Evolutionary conservation across 2,329 filamentous ascomycete species (phyloP), one percentile per base, ranked within the genome.

Genomic region (Colletotrichum agaves): DNA sequence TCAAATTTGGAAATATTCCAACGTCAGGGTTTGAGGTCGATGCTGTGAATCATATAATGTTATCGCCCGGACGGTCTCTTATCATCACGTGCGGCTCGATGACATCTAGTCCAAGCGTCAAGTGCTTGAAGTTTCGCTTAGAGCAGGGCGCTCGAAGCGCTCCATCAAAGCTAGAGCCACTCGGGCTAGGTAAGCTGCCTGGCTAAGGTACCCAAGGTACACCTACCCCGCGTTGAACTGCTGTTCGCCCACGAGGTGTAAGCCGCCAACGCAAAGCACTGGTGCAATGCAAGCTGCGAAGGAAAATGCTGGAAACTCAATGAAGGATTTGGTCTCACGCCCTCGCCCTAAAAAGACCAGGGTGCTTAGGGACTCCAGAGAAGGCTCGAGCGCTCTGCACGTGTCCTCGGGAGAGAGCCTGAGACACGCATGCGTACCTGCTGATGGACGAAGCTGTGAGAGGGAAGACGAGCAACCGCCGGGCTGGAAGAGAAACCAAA

Each of bases 221-320:
- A 39, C 15, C 12, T 21, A 53, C 39, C 50, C 50, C 33, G 19
- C n/a, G 19, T 23, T 15, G 23, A 11, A n/a, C 12, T 7, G 33
- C 33, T 35, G 33, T 12, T 23, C 21, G 21, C n/a, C n/a, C n/a
- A n/a, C n/a, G n/a, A n/a, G n/a, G n/a, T n/a, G n/a, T n/a, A n/a
- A n/a, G n/a, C n/a, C n/a, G n/a, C 17, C 52, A 56, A 52, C 15
- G 23, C 27, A 15, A 39, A 11, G 50, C 19, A 31, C 10, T 52
- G 15, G n/a, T 19, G 47, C 35, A n/a, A 27, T 27, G 27, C 27
- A 27, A 27, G 52, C 13, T 41, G 21, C 12, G 23, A 39, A 43
- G 21, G 64, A 67, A 67, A 44, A 67, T 31, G 60, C 60, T 67
- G 64, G 64, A 67, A 67, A 31, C 39, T 21, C 31, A 23, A 46